Conservation (phyloP, 2,329 filamentous ascomycete genomes). For the Aspergillus brunneoviolaceus region DNA sequence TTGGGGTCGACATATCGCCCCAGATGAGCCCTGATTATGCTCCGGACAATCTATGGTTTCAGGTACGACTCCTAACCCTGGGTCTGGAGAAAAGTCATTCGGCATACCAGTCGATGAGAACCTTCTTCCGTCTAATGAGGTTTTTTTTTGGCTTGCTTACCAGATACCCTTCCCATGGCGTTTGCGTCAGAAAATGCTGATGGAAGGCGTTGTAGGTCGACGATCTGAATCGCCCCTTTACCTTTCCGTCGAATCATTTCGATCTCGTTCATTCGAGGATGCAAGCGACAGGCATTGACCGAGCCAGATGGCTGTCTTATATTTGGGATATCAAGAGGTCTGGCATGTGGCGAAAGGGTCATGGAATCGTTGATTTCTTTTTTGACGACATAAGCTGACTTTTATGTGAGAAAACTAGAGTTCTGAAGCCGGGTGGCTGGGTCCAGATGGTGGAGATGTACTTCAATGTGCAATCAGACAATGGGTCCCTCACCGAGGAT, state of each 20-base stretch:
- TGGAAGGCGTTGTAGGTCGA: constrained; percentile 52
- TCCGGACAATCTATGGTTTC: constrained; percentile 67
- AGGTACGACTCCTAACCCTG: constrained; percentile 44
- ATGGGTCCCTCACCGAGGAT: constrained; percentile 69
- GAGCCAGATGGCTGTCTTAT: constrained; percentile 71
- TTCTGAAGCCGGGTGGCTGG: constrained; percentile 74
- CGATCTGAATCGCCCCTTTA: constrained; percentile 68
- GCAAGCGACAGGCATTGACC: constrained; percentile 63
- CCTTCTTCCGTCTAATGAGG: no score
- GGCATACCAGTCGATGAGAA: neutral
- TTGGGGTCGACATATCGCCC: constrained; percentile 70
- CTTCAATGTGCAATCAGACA: constrained; percentile 81
- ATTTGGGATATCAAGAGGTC: constrained; percentile 68
- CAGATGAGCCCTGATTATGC: constrained; percentile 65
- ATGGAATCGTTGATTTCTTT: neutral
- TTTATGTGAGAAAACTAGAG: constrained; percentile 21
- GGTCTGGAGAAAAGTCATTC: neutral
- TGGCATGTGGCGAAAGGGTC: constrained; percentile 16
- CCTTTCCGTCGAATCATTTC: constrained; percentile 69
- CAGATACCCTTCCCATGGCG: neutral
- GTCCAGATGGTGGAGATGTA: constrained; percentile 87
- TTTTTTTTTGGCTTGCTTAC: neutral
- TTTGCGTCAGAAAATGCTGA: neutral
- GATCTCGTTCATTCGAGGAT: constrained; percentile 77
- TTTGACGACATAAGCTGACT: constrained; percentile 6